phyloP scores from a whole-genome alignment of 768 basidiomycete species.

The Suillus discolor region DNA sequence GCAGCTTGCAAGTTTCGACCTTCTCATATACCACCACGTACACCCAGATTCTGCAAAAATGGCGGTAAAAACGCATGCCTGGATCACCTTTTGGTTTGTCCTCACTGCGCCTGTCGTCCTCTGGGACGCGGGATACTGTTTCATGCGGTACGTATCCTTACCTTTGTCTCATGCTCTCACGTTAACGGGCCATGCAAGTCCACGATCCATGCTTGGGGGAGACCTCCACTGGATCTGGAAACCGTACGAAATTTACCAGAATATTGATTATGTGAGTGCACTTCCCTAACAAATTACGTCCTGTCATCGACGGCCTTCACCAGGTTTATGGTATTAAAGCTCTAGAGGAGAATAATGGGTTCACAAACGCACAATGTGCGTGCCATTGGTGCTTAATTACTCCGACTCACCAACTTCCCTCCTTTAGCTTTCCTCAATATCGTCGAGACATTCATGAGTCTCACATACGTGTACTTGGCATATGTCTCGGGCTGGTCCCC shows the following conservation, averaged over 20 bases:
- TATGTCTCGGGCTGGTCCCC: constrained; percentile 62
- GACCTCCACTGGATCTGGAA: constrained; percentile 93
- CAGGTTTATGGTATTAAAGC: constrained; percentile 77
- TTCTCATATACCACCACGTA: constrained; percentile 5
- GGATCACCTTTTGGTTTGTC: constrained; percentile 72
- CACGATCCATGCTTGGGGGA: constrained; percentile 84
- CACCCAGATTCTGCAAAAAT: constrained; percentile 31
- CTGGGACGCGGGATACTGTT: constrained; percentile 85
- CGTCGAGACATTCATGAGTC: constrained; percentile 75
- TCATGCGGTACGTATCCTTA: constrained; percentile 62
- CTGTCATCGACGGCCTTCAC: neutral
- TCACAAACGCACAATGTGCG: constrained; percentile 84
- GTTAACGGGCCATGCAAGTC: constrained; percentile 44
- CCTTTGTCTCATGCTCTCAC: neutral
- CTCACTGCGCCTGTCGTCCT: constrained; percentile 52
- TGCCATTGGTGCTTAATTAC: constrained; percentile 1
- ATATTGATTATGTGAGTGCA: constrained; percentile 48
- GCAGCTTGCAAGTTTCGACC: constrained; percentile 2
- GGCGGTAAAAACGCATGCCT: constrained; percentile 53
- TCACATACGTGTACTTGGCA: constrained; percentile 75
- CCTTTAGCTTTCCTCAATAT: constrained; percentile 72
- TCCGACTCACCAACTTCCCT: neutral
- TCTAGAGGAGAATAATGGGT: constrained; percentile 68
- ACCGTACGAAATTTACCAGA: constrained; percentile 78
- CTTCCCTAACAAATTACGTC: constrained; percentile 32